These are phyloP conservation scores for Paulownia fortunei DNA, from an alignment of 257 asterid genomes.

Conservation along the genomic window DNA sequence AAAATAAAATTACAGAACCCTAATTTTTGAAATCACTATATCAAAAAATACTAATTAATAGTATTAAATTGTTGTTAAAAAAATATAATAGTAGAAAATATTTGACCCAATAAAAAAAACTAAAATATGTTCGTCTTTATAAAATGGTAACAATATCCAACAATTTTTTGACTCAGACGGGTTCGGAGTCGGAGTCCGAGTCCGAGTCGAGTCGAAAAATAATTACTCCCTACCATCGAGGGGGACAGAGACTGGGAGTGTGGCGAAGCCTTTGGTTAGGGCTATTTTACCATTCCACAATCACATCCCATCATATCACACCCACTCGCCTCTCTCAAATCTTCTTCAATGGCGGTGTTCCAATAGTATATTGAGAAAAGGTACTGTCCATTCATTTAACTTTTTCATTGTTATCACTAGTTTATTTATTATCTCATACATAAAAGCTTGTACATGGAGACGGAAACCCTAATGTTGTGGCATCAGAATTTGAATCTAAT, in stretches of 20 bases:
- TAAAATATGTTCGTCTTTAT: neutral
- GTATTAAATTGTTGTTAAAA: no score
- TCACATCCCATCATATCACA: slow-evolving; percentile 4
- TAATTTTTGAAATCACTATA: neutral
- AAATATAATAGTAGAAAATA: no score
- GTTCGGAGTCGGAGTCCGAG: neutral
- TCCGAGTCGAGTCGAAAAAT: neutral
- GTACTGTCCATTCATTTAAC: neutral
- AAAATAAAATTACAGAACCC: no score
- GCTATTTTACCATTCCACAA: slow-evolving; percentile 25
- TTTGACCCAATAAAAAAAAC: neutral
- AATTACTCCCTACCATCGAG: neutral
- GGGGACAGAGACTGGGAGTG: neutral
- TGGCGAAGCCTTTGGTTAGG: slow-evolving; percentile 28
- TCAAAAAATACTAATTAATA: neutral
- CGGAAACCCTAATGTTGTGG: slow-evolving; percentile 5
- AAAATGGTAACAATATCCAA: neutral
- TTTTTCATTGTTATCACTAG: neutral
- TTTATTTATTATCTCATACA: neutral
- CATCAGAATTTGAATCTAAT: slow-evolving; percentile 18
- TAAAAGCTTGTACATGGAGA: neutral
- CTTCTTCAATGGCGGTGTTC: slow-evolving; percentile 39
- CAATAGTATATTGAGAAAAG: slow-evolving; percentile 10
- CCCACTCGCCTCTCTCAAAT: slow-evolving; percentile 30
- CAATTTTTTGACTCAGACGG: neutral